These are phyloP conservation scores for Crassisporium funariophilum DNA, from an alignment of 768 basidiomycete genomes.

Conservation along the genomic window DNA sequence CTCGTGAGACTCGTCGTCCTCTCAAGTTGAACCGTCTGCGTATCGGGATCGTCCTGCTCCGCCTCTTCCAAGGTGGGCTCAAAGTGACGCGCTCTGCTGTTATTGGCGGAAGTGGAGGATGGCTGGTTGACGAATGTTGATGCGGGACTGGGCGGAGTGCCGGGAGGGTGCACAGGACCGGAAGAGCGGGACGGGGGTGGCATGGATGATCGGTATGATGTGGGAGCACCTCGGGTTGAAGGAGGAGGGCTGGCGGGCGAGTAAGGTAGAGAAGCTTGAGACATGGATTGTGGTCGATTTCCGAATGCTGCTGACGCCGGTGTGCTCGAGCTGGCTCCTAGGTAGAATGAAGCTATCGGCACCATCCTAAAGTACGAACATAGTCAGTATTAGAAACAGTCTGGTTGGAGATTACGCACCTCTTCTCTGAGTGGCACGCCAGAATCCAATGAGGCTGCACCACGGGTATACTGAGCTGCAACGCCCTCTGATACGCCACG, in stretches of 20 bases:
- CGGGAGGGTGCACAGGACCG: conserved; percentile 23
- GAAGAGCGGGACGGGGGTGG: conserved; percentile 55
- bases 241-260: conserved; percentile 40
- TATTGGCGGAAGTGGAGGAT: conserved; percentile 25
- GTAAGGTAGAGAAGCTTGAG: conserved; percentile 58
- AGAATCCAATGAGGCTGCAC: conserved; percentile 95
- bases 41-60: conserved; percentile 35
- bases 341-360: conserved; percentile 79
- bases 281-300: conserved; percentile 74
- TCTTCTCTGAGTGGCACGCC: conserved; percentile 83
- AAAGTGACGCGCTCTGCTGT: conserved; percentile 35
- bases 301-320: conserved; percentile 43
- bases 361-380: conserved; percentile 65
- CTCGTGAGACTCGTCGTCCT: conserved; percentile 16
- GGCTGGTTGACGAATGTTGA: conserved; percentile 46
- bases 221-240: conserved; percentile 25
- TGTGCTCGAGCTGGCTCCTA: conserved; percentile 63
- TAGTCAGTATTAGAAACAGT: not conserved
- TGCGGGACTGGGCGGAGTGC: conserved; percentile 42
- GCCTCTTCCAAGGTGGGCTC: conserved; percentile 58
- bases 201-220: conserved; percentile 67
- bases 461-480: conserved; percentile 92
- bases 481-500: conserved; percentile 91
- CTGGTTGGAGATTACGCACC: conserved; percentile 48
- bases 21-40: conserved; percentile 33